These are phyloP conservation scores for Chrysanthemum lavandulifolium DNA, from an alignment of 129 eudicot species.

Conservation along the genomic window DNA sequence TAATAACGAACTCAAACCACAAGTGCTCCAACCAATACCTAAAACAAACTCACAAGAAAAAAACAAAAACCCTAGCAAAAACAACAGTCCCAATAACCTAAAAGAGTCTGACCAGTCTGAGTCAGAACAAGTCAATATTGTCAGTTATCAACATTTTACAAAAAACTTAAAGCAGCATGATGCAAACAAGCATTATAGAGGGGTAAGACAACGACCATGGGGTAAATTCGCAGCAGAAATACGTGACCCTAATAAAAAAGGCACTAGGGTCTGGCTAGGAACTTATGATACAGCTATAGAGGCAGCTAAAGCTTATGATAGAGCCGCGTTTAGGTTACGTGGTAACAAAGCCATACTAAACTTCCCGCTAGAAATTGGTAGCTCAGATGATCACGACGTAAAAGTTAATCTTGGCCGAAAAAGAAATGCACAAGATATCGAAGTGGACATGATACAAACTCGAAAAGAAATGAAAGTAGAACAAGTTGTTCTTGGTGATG, in stretches of 20 bases:
- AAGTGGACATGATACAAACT: slow-evolving; percentile 2
- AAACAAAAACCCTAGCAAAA: background rate
- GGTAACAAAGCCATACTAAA: slow-evolving; percentile 60
- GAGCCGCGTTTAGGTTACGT: slow-evolving; percentile 59
- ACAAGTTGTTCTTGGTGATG: slow-evolving; percentile 17
- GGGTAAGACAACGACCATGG: slow-evolving; percentile 71
- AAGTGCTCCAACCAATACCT: background rate
- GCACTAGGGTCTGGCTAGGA: slow-evolving; percentile 44
- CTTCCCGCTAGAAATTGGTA: slow-evolving; percentile 50
- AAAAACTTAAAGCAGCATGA: background rate
- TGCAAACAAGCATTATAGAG: slow-evolving; percentile 42
- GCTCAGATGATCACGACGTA: slow-evolving; percentile 10
- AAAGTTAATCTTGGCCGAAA: slow-evolving; percentile 24
- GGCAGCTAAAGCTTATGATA: slow-evolving; percentile 68
- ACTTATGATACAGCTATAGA: slow-evolving; percentile 52
- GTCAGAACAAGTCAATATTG: too few species aligned
- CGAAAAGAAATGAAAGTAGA: slow-evolving; percentile 31
- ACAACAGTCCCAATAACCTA: background rate
- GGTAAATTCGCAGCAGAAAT: slow-evolving; percentile 73
- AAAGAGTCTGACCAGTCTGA: too few species aligned
- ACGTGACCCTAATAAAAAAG: slow-evolving; percentile 45
- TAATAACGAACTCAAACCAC: too few species aligned
- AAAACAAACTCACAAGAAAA: slow-evolving; percentile 5
- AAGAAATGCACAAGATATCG: slow-evolving; percentile 21
- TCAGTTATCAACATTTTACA: too few species aligned